These are phyloP conservation scores for Pseudoperonospora humuli DNA, from an alignment of 352 stramenopile genomes.

Conservation along the genomic window DNA sequence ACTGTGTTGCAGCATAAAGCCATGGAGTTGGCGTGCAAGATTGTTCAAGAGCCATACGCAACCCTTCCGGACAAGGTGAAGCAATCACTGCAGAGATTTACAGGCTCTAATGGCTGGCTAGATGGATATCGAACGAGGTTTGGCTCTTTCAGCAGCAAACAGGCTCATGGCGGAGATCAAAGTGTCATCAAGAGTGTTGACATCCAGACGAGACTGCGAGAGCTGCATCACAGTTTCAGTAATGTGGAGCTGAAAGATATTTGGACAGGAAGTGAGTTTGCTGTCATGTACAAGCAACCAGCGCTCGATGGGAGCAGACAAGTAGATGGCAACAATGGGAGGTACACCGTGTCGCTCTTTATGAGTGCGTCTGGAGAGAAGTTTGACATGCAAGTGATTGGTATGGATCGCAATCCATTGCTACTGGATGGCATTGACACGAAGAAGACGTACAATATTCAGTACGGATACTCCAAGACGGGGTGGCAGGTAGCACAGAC, in stretches of 20 bases:
- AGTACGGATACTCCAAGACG: constrained; percentile 77
- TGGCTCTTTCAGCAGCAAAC: constrained; percentile 75
- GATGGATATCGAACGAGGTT: constrained; percentile 81
- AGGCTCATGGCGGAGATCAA: constrained; percentile 31
- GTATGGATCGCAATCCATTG: constrained; percentile 47
- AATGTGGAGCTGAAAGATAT: constrained; percentile 67
- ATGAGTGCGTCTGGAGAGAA: constrained; percentile 67
- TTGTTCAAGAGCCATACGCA: constrained; percentile 59
- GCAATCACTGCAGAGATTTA: constrained; percentile 69
- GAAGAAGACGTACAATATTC: constrained; percentile 56
- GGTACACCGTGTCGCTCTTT: constrained; percentile 72
- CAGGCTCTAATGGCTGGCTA: constrained; percentile 77
- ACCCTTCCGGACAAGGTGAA: constrained; percentile 65
- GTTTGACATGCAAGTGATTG: constrained; percentile 80
- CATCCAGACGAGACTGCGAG: constrained; percentile 74
- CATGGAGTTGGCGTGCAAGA: constrained; percentile 75
- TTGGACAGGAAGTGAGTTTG: constrained; percentile 74
- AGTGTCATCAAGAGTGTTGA: constrained; percentile 82
- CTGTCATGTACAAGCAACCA: constrained; percentile 46
- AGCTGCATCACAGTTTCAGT: constrained; percentile 64
- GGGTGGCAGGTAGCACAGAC: constrained; percentile 75
- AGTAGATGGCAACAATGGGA: constrained; percentile 15
- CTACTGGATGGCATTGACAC: constrained; percentile 55
- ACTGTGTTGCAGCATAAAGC: constrained; percentile 76
- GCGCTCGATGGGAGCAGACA: constrained; percentile 7